Evolutionary conservation across 1,139 yeast genomes (phyloP).

Genomic region (Waltiozyma sp.): DNA sequence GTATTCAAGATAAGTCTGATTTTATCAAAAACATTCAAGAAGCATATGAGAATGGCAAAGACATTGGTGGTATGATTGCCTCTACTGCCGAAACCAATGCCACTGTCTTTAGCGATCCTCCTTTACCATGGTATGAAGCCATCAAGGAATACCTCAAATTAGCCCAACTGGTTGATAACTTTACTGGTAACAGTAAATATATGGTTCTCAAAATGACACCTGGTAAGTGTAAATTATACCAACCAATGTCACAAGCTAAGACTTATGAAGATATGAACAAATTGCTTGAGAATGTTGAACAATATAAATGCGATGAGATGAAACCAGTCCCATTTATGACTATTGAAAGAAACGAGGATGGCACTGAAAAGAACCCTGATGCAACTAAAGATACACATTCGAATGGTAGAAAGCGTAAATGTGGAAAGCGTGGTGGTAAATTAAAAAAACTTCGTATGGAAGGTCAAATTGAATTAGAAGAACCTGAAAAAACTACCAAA

Average conservation of each 20-base stretch:
- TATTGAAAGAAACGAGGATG: slow-evolving; percentile 3
- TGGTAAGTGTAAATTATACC: slow-evolving; percentile 58
- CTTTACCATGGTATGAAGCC: slow-evolving; percentile 44
- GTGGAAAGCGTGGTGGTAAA: background rate
- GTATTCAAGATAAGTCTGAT: slow-evolving; percentile 45
- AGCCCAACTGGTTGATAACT: slow-evolving; percentile 48
- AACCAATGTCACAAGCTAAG: slow-evolving; percentile 45
- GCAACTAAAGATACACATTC: background rate
- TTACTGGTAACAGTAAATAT: slow-evolving; percentile 66
- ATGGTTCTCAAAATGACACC: slow-evolving; percentile 71
- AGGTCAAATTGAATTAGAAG: background rate
- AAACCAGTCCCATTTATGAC: background rate
- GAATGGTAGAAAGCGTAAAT: background rate
- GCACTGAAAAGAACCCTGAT: slow-evolving; percentile 4
- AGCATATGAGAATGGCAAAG: slow-evolving; percentile 32
- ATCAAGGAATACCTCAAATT: slow-evolving; percentile 46
- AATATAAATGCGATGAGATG: slow-evolving; percentile 1
- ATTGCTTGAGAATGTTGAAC: slow-evolving; percentile 8
- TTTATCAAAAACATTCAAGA: slow-evolving; percentile 36
- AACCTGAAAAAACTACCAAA: background rate
- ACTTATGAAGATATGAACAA: slow-evolving; percentile 36
- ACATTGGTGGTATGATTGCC: slow-evolving; percentile 87
- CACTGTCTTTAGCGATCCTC: slow-evolving; percentile 47
- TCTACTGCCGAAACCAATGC: slow-evolving; percentile 84
- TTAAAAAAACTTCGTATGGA: background rate